These are phyloP conservation scores for Elymus sibiricus DNA, from an alignment of 176 grass and related monocot species.

Conservation along the genomic window DNA sequence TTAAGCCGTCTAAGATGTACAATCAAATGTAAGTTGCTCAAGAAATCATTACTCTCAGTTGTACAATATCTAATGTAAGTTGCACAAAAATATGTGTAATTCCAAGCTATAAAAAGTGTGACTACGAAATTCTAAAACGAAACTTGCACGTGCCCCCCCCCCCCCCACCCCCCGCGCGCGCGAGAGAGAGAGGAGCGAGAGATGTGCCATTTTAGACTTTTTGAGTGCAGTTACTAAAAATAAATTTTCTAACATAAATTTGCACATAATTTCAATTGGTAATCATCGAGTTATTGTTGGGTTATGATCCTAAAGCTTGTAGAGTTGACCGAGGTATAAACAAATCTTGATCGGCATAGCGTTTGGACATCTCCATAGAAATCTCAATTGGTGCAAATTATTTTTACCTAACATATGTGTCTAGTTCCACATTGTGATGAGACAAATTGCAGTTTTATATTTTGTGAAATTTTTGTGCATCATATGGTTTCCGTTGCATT, in stretches of 20 bases:
- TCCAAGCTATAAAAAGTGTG: neutral
- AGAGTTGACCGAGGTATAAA: neutral
- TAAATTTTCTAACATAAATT: neutral
- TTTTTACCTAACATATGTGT: neutral
- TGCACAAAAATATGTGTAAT: neutral
- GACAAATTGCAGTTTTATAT: neutral
- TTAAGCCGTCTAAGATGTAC: neutral
- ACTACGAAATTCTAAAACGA: too few relatives aligned
- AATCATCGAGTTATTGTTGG: neutral
- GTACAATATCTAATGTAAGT: neutral
- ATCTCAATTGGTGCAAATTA: neutral
- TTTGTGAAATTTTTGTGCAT: neutral
- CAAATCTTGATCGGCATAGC: neutral
- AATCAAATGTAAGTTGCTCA: neutral
- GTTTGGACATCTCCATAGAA: neutral
- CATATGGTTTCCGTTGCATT: neutral
- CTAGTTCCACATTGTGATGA: neutral
- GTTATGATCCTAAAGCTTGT: neutral
- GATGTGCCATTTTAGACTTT: too few relatives aligned
- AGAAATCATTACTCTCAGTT: neutral
- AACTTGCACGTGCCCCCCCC: too few relatives aligned
- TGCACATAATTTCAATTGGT: neutral
- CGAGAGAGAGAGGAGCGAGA: too few relatives aligned
- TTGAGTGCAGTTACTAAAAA: too few relatives aligned
- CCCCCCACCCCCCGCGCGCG: too few relatives aligned